Percentiles rank a stretch among this genome's conserved stretches.
Conservation (phyloP, 331 rosid genomes). For the Malus hybrid region DNA sequence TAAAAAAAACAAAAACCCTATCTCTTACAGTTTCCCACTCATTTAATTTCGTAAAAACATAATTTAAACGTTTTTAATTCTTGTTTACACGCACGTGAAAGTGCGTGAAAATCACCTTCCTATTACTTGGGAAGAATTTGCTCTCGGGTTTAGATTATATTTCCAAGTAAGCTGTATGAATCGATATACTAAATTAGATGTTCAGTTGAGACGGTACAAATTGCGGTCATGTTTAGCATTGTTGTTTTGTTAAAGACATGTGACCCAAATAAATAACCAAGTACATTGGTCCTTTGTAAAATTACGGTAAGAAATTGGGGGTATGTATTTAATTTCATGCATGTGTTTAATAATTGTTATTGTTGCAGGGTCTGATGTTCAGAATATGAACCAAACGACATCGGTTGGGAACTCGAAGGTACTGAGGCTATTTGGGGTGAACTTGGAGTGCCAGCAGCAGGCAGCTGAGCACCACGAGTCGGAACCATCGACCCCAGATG, state of each 20-base stretch:
- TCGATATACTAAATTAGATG: background rate
- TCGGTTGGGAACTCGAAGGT: constrained; percentile 42
- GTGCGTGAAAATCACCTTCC: constrained; percentile 40
- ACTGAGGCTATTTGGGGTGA: constrained; percentile 87
- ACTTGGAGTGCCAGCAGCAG: constrained; percentile 58
- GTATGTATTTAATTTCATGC: constrained; percentile 10
- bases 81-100: constrained; percentile 14
- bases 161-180: background rate
- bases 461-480: constrained; percentile 13
- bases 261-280: background rate
- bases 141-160: background rate
- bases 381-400: constrained; percentile 30
- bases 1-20: background rate
- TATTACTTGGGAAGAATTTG: constrained; percentile 39
- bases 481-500: constrained; percentile 33
- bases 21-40: background rate
- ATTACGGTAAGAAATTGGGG: background rate
- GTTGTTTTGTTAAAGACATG: background rate
- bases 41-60: background rate
- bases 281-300: no score
- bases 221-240: background rate
- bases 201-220: background rate
- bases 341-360: constrained; percentile 19
- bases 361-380: constrained; percentile 36
- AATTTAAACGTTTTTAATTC: background rate